phyloP scores from a whole-genome alignment of 495 filamentous ascomycete species.

The Penicillium canariense region DNA sequence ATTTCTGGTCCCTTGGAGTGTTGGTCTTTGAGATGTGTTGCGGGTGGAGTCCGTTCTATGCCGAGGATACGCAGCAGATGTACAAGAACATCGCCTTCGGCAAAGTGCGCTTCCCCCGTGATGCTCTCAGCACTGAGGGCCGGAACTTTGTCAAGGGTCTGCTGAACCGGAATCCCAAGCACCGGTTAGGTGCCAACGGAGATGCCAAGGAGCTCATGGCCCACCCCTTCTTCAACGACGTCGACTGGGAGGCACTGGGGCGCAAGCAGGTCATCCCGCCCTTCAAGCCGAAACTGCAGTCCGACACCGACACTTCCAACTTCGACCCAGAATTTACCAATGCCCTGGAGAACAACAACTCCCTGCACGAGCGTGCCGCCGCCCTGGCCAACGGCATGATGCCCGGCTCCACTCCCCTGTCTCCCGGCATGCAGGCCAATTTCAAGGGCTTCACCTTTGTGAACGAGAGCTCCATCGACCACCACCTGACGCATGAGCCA shows the following conservation, averaged over 20 bases:
- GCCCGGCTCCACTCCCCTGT: slow-evolving; percentile 82
- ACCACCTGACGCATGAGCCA: slow-evolving; percentile 68
- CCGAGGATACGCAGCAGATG: slow-evolving; percentile 99
- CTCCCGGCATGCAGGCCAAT: slow-evolving; percentile 93
- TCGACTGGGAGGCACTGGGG: slow-evolving; percentile 83
- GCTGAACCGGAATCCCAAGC: slow-evolving; percentile 94
- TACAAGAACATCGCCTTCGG: slow-evolving; percentile 99
- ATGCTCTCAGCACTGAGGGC: slow-evolving; percentile 89
- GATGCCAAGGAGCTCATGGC: slow-evolving; percentile 94
- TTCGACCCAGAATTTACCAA: slow-evolving; percentile 99
- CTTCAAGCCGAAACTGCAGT: slow-evolving; percentile 96
- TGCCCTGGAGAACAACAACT: slow-evolving; percentile 65
- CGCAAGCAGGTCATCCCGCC: slow-evolving; percentile 94
- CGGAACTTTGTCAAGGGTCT: slow-evolving; percentile 97
- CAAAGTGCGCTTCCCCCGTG: slow-evolving; percentile 93
- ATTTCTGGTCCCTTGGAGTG: slow-evolving; percentile 98
- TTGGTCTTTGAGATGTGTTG: slow-evolving; percentile 99
- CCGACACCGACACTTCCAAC: slow-evolving; percentile 92
- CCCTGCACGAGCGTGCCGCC: slow-evolving; percentile 83
- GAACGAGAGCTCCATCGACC: slow-evolving; percentile 92
- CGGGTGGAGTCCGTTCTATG: slow-evolving; percentile 98
- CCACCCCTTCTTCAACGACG: slow-evolving; percentile 90
- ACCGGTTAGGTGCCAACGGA: slow-evolving; percentile 83
- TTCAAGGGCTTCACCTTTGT: slow-evolving; percentile 99
- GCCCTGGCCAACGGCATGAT: slow-evolving; percentile 72